Base-by-base conservation (phyloP, 2,329 filamentous ascomycete genomes). In the Daldinia eschscholtzii region DNA sequence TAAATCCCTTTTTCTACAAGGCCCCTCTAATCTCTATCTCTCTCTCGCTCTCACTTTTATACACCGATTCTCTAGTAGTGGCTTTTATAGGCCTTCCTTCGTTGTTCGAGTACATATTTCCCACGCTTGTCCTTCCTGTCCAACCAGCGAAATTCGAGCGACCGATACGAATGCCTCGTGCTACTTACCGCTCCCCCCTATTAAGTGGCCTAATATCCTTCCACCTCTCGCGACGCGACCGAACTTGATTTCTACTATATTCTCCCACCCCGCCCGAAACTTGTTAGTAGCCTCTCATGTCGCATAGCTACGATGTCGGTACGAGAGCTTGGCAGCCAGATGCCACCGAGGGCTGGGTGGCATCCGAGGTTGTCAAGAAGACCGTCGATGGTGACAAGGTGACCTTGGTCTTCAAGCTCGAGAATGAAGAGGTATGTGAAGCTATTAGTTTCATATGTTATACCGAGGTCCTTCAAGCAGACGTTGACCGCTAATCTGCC, bases 321-420 rank as follows among this genome's bases (percentile, higher is more conserved):
- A 98, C 95, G 78, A 91, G 93, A 88, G 96, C 94, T 80, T 99
- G 96, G 96, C 96, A 98, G 88, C 94, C 96, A 76, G 96, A 99
- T 85, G 85, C 89, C 80, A 93, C 93, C 70, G 95, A 99, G 83
- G 96, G 96, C 83, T 99, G 96, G 95, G 90, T 99, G 81, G 92
- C 94, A 79, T 98, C 96, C 53, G 94, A 98, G 86, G 92, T 99
- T 76, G 87, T 92, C 80, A 91, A 92, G 82, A 98, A 96, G 86
- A 87, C 88, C 64, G 84, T 93, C 73, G 87, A 96, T 79, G 96
- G 94, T 70, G 88, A 93, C 78, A 98, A 97, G 80, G 92, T 95
- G 78, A 91, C 87, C 79, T 88, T 99, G 76, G 88, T 94, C 76
- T 98, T 99, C 83, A 87, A 90, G 82, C 87, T 98, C 73, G 93